Evolutionary conservation across 257 asterid species (phyloP).

Genomic region (Solanum peruvianum): DNA sequence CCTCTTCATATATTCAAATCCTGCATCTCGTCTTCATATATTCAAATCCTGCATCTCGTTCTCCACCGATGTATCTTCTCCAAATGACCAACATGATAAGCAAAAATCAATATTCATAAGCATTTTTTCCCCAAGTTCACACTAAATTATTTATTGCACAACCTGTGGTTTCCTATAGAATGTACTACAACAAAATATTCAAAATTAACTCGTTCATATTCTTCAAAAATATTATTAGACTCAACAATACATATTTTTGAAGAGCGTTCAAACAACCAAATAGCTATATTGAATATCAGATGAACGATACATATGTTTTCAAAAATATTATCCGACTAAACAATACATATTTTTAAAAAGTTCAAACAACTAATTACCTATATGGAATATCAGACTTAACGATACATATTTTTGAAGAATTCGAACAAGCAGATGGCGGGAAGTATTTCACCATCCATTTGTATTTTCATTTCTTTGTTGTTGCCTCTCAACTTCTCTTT

Average conservation of each 20-base stretch:
- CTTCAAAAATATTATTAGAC: not conserved
- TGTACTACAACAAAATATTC: not conserved
- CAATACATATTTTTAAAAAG: too few relatives aligned
- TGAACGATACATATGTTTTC: too few relatives aligned
- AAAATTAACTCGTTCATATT: not conserved
- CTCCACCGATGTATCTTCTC: not conserved
- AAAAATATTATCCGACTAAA: too few relatives aligned
- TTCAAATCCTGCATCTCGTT: too few relatives aligned
- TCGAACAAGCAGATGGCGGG: fast-evolving
- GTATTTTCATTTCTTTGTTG: not conserved
- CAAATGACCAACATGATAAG: not conserved
- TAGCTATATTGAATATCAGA: too few relatives aligned
- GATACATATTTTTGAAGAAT: not conserved
- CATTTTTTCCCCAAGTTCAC: not conserved
- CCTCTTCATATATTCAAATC: too few relatives aligned
- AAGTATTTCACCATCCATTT: not conserved
- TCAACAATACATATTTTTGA: not conserved
- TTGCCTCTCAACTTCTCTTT: slow-evolving; percentile 12
- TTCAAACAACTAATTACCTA: fast-evolving
- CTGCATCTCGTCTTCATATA: too few relatives aligned
- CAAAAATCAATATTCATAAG: not conserved
- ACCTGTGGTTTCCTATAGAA: not conserved
- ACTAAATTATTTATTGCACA: not conserved
- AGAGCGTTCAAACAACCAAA: not conserved
- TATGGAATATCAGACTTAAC: fast-evolving